phyloP scores from a whole-genome alignment of 257 asterid genomes.

The Coffea eugenioides region DNA sequence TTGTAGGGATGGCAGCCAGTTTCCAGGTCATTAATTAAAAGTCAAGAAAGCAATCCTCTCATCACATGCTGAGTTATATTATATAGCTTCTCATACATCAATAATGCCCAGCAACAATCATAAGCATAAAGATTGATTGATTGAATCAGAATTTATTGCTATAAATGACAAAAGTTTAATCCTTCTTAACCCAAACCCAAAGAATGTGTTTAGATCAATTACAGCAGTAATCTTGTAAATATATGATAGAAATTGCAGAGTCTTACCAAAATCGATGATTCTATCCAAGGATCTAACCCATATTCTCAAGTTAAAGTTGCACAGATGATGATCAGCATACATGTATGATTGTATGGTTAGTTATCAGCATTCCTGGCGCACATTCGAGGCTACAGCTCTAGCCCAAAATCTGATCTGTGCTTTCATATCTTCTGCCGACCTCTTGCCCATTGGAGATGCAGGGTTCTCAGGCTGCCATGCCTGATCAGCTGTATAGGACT shows the following conservation, averaged over 20 bases:
- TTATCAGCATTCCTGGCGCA: slow-evolving; percentile 61
- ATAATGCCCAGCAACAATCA: background rate
- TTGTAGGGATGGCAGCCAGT: background rate
- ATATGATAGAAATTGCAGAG: background rate
- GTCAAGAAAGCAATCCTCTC: slow-evolving; percentile 10
- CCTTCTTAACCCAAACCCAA: background rate
- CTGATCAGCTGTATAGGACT: slow-evolving; percentile 26
- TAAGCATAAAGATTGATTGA: background rate
- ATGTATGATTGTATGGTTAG: background rate
- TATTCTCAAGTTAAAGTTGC: background rate
- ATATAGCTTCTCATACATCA: slow-evolving; percentile 1
- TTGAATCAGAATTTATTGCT: background rate
- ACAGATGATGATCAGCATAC: background rate
- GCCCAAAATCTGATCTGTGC: slow-evolving; percentile 93
- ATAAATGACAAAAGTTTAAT: background rate
- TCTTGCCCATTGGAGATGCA: slow-evolving; percentile 42
- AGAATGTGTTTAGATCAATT: background rate
- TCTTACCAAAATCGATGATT: background rate
- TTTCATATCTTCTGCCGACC: slow-evolving; percentile 68
- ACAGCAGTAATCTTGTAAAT: background rate
- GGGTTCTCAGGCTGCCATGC: slow-evolving; percentile 32
- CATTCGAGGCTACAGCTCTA: slow-evolving; percentile 88
- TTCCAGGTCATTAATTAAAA: slow-evolving; percentile 8
- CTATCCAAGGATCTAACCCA: background rate
- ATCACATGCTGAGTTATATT: background rate